A percentile compares a stretch with the other conserved stretches of the same genome.
phyloP scores from a whole-genome alignment of 192 early-diverging fungal genomes.

The Coemansia sp. region DNA sequence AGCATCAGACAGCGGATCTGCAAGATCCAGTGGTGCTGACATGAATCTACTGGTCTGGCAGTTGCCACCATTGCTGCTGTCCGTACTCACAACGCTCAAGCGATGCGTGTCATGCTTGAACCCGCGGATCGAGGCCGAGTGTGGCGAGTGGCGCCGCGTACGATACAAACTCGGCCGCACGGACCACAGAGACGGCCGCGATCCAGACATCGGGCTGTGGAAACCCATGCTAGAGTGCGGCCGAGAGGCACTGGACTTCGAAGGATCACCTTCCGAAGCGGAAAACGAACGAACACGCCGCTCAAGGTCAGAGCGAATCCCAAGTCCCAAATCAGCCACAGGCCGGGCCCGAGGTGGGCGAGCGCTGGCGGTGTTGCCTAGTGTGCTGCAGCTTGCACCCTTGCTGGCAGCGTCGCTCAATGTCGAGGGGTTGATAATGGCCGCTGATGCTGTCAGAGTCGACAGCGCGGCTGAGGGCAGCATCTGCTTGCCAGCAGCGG shows the following conservation, averaged over 20 bases:
- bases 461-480: slow-evolving; percentile 30
- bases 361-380: background rate
- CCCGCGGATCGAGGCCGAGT: slow-evolving; percentile 27
- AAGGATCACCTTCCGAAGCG: slow-evolving; percentile 31
- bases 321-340: slow-evolving; percentile 38
- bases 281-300: slow-evolving; percentile 50
- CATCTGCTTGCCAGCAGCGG: slow-evolving; percentile 14
- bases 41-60: slow-evolving; percentile 10
- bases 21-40: slow-evolving; percentile 5
- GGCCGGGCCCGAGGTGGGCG: slow-evolving; percentile 14
- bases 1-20: slow-evolving; percentile 25
- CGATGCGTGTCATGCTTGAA: slow-evolving; percentile 24
- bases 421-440: slow-evolving; percentile 15
- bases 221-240: slow-evolving; percentile 54
- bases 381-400: background rate
- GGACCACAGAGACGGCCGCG: slow-evolving; percentile 11
- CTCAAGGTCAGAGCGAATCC: slow-evolving; percentile 44
- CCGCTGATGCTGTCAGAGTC: slow-evolving; percentile 33
- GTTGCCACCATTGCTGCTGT: slow-evolving; percentile 12
- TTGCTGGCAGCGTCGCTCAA: background rate
- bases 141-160: slow-evolving; percentile 32
- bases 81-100: slow-evolving; percentile 29
- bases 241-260: slow-evolving; percentile 5
- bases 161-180: slow-evolving; percentile 19
- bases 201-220: slow-evolving; percentile 23